Evolutionary conservation across 441 rosid species (phyloP), one percentile per base, ranked within the genome.

Genomic region (Hypseocharis bilobata): DNA sequence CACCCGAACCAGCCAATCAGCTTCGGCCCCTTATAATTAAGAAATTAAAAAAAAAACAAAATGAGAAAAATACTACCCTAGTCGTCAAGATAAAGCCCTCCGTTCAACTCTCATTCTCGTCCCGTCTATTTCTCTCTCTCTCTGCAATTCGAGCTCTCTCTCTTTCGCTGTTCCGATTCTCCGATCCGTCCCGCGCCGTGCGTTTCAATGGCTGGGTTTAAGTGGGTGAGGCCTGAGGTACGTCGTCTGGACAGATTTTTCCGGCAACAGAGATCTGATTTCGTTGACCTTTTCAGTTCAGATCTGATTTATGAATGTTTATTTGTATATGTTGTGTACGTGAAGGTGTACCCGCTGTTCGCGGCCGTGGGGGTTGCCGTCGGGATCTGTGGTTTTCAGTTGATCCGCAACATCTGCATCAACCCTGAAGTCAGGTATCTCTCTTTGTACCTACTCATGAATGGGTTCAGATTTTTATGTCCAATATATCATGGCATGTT

Each of bases 361-460:
- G 98, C 95, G 16, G 88, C 98, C 25, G 84, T 88, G 3, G 88
- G 96, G 60, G 84, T 78, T 19, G 98, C 97, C 13, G 78, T 90
- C 0, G 96, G 97, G 74, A 92, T 92, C 80, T 93, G 97, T 38
- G 94, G 84, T 8, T 64, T 85, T 16, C 85, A 82, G 74, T 72
- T 93, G 80, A 83, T 86, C 25, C 89, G 97, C 47, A 82, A 93
- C 82, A 78, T 93, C 82, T 79, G 85, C 84, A 81, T 80, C 81
- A 93, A 93, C 64, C 98, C 98, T 68, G 97, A 88, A 86, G 98
- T 93, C 88, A 93, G 97, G 98, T 87, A 13, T 66, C 30, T 67
- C 27, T 67, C 27, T 65, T n/a, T n/a, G n/a, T n/a, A n/a, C n/a
- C 57, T 60, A 30, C 36, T 30, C 36, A 3, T 30, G 0, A 3